phyloP scores from a whole-genome alignment of 1,139 yeast genomes.

The Geotrichum restrictum region DNA sequence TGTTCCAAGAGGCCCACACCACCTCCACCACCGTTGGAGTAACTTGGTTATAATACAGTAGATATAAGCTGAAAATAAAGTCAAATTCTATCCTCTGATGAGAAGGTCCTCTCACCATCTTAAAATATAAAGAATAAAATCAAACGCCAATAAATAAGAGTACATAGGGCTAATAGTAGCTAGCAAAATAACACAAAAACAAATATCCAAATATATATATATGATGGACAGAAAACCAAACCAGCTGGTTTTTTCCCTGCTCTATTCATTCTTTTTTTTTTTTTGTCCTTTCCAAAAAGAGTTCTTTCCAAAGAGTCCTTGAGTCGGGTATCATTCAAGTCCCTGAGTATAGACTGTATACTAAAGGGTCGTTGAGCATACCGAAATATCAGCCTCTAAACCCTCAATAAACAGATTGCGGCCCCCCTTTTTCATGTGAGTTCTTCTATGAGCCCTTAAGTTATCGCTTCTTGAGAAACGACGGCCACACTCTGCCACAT shows the following conservation, averaged over 20 bases:
- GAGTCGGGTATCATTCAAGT: too few relatives aligned
- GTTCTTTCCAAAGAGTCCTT: too few relatives aligned
- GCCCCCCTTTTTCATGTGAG: conserved; percentile 58
- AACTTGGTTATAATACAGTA: too few relatives aligned
- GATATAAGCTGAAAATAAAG: too few relatives aligned
- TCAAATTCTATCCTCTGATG: too few relatives aligned
- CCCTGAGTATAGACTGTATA: too few relatives aligned
- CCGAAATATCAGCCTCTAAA: conserved; percentile 43
- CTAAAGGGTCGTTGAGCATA: too few relatives aligned
- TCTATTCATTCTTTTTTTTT: neutral
- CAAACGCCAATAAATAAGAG: neutral
- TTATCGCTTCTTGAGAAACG: conserved; percentile 76
- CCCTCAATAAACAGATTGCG: conserved; percentile 42
- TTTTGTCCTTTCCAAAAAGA: too few relatives aligned
- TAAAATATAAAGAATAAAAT: too few relatives aligned
- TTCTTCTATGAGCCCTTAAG: conserved; percentile 70
- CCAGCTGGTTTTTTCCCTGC: neutral
- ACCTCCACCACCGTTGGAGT: too few relatives aligned
- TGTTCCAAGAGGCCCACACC: too few relatives aligned
- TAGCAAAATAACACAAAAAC: neutral
- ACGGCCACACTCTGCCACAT: conserved; percentile 58
- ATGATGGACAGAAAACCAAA: neutral
- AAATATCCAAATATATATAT: neutral
- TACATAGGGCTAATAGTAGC: neutral
- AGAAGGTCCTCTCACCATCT: too few relatives aligned